These are phyloP conservation scores for Suaeda aralocaspica DNA, from an alignment of 148 eudicot genomes.

Conservation along the genomic window DNA sequence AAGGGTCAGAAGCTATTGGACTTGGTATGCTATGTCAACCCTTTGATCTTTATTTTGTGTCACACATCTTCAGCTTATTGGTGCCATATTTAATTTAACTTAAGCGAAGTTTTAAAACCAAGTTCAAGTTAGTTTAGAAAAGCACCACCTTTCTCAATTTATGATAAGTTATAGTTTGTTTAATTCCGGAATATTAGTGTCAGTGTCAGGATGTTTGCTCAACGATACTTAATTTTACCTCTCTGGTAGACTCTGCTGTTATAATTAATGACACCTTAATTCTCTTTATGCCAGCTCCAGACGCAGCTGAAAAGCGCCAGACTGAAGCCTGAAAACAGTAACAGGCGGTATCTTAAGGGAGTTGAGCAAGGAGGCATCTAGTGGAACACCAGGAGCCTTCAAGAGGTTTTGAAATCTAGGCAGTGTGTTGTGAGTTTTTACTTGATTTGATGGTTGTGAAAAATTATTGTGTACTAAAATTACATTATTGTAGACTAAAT, in stretches of 20 bases:
- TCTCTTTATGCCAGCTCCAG: slow-evolving; percentile 22
- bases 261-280: background rate
- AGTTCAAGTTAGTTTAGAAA: background rate
- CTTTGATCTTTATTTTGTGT: background rate
- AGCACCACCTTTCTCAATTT: background rate
- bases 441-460: slow-evolving; percentile 21
- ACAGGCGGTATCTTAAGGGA: background rate
- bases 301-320: slow-evolving; percentile 24
- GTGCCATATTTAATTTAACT: background rate
- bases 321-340: slow-evolving; percentile 10
- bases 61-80: background rate
- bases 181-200: background rate
- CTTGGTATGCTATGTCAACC: slow-evolving; percentile 19
- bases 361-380: slow-evolving; percentile 16
- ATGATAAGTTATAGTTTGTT: background rate
- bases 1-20: slow-evolving; percentile 38
- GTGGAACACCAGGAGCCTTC: slow-evolving; percentile 33
- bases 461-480: slow-evolving; percentile 19
- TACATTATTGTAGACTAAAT: slow-evolving; percentile 27
- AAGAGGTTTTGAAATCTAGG: slow-evolving; percentile 29
- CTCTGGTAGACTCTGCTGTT: too few species aligned
- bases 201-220: background rate
- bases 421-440: slow-evolving; percentile 22
- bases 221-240: background rate
- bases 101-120: background rate